phyloP scores from a whole-genome alignment of 2,329 filamentous ascomycete genomes.

The Beauveria asiatica region DNA sequence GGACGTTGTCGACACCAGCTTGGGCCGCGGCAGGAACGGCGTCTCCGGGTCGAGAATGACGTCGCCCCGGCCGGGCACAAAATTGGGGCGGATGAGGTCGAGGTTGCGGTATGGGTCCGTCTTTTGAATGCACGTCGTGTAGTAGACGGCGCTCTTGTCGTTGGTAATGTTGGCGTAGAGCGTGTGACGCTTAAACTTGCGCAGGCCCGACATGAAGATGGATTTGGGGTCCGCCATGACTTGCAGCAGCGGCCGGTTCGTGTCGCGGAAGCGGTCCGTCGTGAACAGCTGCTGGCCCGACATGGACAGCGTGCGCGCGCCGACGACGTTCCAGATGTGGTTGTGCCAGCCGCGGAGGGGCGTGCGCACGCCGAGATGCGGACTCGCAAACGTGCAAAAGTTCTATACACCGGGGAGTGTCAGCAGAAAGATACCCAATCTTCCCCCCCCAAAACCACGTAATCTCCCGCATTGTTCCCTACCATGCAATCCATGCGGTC shows the following conservation, averaged over 20 bases:
- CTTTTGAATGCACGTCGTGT: slow-evolving; percentile 70
- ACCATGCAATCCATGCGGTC: slow-evolving; percentile 72
- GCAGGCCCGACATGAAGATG: slow-evolving; percentile 75
- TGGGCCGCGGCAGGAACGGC: slow-evolving; percentile 46
- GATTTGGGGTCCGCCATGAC: slow-evolving; percentile 75
- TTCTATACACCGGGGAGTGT: slow-evolving; percentile 42
- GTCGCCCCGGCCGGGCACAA: slow-evolving; percentile 62
- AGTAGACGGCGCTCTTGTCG: slow-evolving; percentile 73
- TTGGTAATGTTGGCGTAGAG: slow-evolving; percentile 85
- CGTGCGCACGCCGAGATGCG: slow-evolving; percentile 67
- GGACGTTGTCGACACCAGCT: slow-evolving; percentile 20
- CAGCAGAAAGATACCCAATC: not conserved
- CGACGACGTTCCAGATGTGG: slow-evolving; percentile 73
- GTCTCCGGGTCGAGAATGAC: slow-evolving; percentile 63
- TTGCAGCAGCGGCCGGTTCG: slow-evolving; percentile 68
- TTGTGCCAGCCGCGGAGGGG: slow-evolving; percentile 59
- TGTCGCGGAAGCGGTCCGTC: slow-evolving; percentile 78
- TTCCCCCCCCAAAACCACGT: too few relatives aligned
- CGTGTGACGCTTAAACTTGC: slow-evolving; percentile 65
- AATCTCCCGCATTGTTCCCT: slow-evolving; percentile 11
- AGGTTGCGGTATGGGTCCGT: slow-evolving; percentile 69
- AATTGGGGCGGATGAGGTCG: slow-evolving; percentile 62
- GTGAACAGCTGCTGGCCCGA: slow-evolving; percentile 83
- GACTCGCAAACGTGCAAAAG: slow-evolving; percentile 87
- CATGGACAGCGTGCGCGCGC: slow-evolving; percentile 68